Conservation (phyloP, 2,329 filamentous ascomycete genomes). For the Periconia macrospinosa region DNA sequence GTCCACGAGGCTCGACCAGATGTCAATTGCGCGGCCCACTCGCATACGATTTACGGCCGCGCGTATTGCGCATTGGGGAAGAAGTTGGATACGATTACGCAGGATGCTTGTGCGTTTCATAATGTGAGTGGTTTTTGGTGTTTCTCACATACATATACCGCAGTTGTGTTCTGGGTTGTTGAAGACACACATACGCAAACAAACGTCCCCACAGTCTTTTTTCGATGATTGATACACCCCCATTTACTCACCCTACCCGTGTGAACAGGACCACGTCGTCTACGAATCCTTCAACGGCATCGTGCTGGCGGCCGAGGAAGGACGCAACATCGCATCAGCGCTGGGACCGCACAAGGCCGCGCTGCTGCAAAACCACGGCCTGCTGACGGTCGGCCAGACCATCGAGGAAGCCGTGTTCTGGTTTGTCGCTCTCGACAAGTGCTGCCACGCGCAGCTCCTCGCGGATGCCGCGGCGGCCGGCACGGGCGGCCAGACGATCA, state of each 20-base stretch:
- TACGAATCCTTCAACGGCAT: constrained; percentile 58
- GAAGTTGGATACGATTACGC: constrained; percentile 60
- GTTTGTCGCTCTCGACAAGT: constrained; percentile 58
- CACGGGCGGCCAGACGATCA: constrained; percentile 64
- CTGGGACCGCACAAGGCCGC: constrained; percentile 56
- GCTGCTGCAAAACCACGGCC: constrained; percentile 57
- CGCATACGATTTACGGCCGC: constrained; percentile 61
- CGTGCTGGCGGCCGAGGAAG: constrained; percentile 57
- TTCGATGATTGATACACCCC: not conserved
- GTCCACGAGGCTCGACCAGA: constrained; percentile 63
- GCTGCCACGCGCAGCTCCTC: constrained; percentile 56
- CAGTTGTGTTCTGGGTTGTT: too few species aligned
- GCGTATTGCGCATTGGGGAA: constrained; percentile 65
- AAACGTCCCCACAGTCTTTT: too few species aligned
- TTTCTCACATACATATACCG: too few species aligned
- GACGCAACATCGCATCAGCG: constrained; percentile 53
- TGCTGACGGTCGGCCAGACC: constrained; percentile 53
- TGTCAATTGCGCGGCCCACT: constrained; percentile 61
- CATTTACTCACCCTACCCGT: not conserved
- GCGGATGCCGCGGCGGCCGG: constrained; percentile 61
- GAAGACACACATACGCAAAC: too few species aligned
- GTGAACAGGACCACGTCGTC: constrained; percentile 53
- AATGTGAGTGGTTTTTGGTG: constrained; percentile 27
- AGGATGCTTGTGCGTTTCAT: constrained; percentile 59
- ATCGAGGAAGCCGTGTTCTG: constrained; percentile 58